These are phyloP conservation scores for Salix viminalis DNA, from an alignment of 345 rosid genomes.

Conservation along the genomic window DNA sequence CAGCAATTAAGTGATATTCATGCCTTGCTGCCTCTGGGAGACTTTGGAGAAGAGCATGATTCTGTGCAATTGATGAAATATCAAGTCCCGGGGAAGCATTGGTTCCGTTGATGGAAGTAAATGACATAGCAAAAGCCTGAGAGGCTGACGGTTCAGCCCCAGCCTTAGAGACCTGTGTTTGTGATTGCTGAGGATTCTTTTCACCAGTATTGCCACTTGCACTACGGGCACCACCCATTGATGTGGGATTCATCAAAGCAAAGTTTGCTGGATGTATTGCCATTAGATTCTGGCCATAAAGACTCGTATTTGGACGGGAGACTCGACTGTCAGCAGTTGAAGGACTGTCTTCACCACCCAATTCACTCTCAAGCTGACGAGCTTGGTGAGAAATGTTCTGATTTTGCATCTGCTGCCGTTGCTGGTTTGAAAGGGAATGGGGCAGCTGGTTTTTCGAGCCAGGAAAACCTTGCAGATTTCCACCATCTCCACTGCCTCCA, in stretches of 20 bases:
- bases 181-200: slow-evolving; percentile 52
- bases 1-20: slow-evolving; percentile 48
- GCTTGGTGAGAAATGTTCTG: slow-evolving; percentile 58
- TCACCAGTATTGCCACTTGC: slow-evolving; percentile 49
- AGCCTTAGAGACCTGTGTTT: slow-evolving; percentile 50
- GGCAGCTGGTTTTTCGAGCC: slow-evolving; percentile 48
- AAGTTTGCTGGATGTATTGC: slow-evolving; percentile 59
- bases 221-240: slow-evolving; percentile 43
- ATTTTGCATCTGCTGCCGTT: slow-evolving; percentile 54
- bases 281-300: slow-evolving; percentile 65
- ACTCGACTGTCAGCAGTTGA: slow-evolving; percentile 74
- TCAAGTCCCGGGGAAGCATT: slow-evolving; percentile 49
- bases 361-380: slow-evolving; percentile 54
- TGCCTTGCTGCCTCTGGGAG: slow-evolving; percentile 72
- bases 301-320: slow-evolving; percentile 48
- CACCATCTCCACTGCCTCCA: slow-evolving; percentile 38
- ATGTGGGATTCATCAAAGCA: slow-evolving; percentile 55
- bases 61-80: slow-evolving; percentile 69
- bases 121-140: slow-evolving; percentile 90
- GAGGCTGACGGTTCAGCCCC: slow-evolving; percentile 57
- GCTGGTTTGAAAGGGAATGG: slow-evolving; percentile 55
- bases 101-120: slow-evolving; percentile 62
- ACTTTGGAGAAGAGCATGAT: slow-evolving; percentile 69
- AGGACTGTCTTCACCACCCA: slow-evolving; percentile 73
- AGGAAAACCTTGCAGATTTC: slow-evolving; percentile 65